phyloP scores from a whole-genome alignment of 805 yeast species.

The Barnettozyma sp. region DNA sequence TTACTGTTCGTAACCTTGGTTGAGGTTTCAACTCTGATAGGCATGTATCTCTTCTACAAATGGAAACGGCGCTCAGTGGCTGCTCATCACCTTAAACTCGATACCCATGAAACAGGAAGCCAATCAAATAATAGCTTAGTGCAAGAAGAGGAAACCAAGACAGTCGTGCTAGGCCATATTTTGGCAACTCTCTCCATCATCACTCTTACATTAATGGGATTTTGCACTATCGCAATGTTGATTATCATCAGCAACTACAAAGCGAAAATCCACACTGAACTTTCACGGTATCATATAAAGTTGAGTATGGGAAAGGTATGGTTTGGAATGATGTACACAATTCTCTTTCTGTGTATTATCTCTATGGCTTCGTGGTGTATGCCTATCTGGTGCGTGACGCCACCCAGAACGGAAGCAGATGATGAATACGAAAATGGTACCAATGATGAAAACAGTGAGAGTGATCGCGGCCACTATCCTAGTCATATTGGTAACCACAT shows the following conservation, averaged over 20 bases:
- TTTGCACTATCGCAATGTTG: constrained; percentile 29
- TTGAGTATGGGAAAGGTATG: constrained; percentile 37
- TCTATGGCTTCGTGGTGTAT: constrained; percentile 32
- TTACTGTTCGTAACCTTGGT: not conserved
- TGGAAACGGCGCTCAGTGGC: constrained; percentile 11
- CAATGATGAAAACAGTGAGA: no score
- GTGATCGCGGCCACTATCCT: no score
- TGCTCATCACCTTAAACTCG: no score
- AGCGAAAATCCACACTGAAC: constrained; percentile 19
- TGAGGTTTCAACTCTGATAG: constrained; percentile 2
- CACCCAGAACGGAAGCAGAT: constrained; percentile 21
- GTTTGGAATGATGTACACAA: constrained; percentile 36
- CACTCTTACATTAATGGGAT: constrained; percentile 27
- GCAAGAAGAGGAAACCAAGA: no score
- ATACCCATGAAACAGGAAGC: no score
- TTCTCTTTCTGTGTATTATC: constrained; percentile 21
- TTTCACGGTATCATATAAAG: constrained; percentile 42
- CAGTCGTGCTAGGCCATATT: constrained; percentile 30
- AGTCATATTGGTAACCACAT: no score
- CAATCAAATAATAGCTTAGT: no score
- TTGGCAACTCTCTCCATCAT: constrained; percentile 33
- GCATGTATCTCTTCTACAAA: constrained; percentile 16
- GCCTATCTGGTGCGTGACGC: constrained; percentile 50
- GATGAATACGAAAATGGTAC: no score
- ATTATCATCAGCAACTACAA: constrained; percentile 20